Conservation (phyloP, 495 filamentous ascomycete genomes). For the Sordaria brevicollis region DNA sequence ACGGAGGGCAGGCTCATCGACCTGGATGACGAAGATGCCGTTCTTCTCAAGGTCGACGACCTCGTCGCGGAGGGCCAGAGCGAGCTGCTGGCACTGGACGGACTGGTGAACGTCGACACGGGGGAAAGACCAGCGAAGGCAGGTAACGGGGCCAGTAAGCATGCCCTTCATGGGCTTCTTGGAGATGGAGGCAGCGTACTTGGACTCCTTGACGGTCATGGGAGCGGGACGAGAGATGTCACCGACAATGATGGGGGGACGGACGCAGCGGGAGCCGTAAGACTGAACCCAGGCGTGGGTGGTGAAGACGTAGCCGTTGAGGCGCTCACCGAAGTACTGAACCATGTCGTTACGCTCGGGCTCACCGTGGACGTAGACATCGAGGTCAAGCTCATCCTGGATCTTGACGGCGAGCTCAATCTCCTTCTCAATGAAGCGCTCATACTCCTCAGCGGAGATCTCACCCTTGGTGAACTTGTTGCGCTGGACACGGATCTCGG, state of each 20-base stretch:
- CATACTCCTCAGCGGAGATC: slow-evolving; percentile 84
- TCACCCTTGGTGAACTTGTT: slow-evolving; percentile 98
- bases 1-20: slow-evolving; percentile 97
- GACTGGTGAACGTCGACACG: slow-evolving; percentile 99
- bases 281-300: slow-evolving; percentile 97
- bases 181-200: slow-evolving; percentile 91
- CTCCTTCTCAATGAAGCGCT: slow-evolving; percentile 97
- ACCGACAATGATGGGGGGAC: slow-evolving; percentile 95
- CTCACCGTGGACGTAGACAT: slow-evolving; percentile 93
- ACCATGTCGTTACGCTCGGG: slow-evolving; percentile 99
- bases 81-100: slow-evolving; percentile 95
- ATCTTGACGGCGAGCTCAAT: slow-evolving; percentile 86
- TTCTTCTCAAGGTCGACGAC: slow-evolving; percentile 94
- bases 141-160: slow-evolving; percentile 98
- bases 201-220: slow-evolving; percentile 99
- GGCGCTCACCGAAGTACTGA: slow-evolving; percentile 97
- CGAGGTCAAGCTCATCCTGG: slow-evolving; percentile 93
- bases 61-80: slow-evolving; percentile 95
- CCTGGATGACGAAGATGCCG: slow-evolving; percentile 94
- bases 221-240: slow-evolving; percentile 91
- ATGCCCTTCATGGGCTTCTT: slow-evolving; percentile 99
- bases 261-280: slow-evolving; percentile 96
- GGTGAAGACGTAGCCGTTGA: slow-evolving; percentile 96
- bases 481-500: slow-evolving; percentile 89
- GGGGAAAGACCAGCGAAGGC: slow-evolving; percentile 98